Percentiles rank a stretch among this genome's conserved stretches.
Conservation (phyloP, 768 basidiomycete genomes). For the Neoboletus brunneissimus region DNA sequence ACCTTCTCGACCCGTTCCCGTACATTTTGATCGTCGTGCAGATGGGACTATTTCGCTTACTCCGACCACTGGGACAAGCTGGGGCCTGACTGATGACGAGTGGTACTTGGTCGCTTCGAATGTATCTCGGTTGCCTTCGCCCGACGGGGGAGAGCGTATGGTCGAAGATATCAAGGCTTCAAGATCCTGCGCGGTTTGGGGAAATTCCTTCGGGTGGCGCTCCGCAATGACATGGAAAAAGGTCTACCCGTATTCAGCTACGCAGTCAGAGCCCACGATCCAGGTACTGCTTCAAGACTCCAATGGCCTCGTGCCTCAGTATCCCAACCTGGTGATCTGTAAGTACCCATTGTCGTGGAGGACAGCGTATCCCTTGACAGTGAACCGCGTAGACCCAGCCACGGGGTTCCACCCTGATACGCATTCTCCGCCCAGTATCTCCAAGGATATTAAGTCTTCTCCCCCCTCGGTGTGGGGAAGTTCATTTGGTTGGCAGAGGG, state of each 20-base stretch:
- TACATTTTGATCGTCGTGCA: conserved; percentile 51
- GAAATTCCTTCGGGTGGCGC: conserved; percentile 25
- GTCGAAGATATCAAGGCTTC: conserved; percentile 12
- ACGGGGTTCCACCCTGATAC: conserved; percentile 35
- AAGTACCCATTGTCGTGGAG: conserved; percentile 4
- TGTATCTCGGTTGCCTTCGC: conserved; percentile 46
- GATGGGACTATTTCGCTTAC: conserved; percentile 56
- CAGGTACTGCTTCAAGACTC: conserved; percentile 8
- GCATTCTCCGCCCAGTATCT: conserved; percentile 24
- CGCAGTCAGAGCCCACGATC: not conserved
- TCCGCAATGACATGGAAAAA: conserved; percentile 19
- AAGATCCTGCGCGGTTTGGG: conserved; percentile 16
- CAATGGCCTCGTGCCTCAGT: conserved; percentile 13
- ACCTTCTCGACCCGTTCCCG: conserved; percentile 45
- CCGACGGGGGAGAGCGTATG: conserved; percentile 56
- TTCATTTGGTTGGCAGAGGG: conserved; percentile 22
- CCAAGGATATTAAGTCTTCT: not conserved
- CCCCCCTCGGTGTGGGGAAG: conserved; percentile 8
- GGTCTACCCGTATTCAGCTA: conserved; percentile 17
- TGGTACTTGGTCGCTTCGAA: conserved; percentile 35
- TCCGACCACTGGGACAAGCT: conserved; percentile 41
- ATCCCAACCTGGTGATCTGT: conserved; percentile 33
- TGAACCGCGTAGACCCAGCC: conserved; percentile 32
- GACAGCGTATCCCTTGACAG: not conserved
- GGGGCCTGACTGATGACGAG: conserved; percentile 47